Base-by-base conservation (phyloP, 495 filamentous ascomycete species). In the Xylaria castorea region DNA sequence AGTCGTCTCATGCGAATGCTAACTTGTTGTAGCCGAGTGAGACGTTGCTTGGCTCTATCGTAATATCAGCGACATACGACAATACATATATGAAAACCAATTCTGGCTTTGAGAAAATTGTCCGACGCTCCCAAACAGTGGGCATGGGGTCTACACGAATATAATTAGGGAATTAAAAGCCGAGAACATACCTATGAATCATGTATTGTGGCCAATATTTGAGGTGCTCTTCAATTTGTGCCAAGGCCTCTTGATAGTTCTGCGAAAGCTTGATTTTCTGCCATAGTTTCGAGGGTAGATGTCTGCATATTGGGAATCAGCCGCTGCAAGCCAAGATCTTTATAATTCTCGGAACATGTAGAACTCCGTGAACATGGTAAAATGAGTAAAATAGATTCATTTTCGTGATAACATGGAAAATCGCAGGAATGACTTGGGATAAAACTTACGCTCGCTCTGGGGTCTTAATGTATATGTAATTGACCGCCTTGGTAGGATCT, bases 381-480 rank as follows among this genome's bases (percentile, higher is more conserved):
- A 63, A 46, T 18, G 32, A 20, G 32, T 11, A 53, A 0, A 51
- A 3, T 1, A 46, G 4, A 32, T 11, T 32, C 36, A 14, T 46
- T n/a, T 20, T 25, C 3, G 5, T 46, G 32, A 20, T 1, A 22
- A 48, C 11, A 5, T 1, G 64, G 34, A 2, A n/a, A 8, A 48
- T 40, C 12, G 8, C 22, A 25, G n/a, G 30, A 57, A 51, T 12
- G 34, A 18, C 12, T 40, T 55, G 3, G 9, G 44, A 14, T 34
- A 4, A 55, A 22, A 72, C 70, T 72, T 30, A 72, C 70, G 62
- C 48, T 67, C 46, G 36, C 34, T 71, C 73, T 75, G 95, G 88
- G 3, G 94, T 97, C 85, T 98, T 99, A 87, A 98, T 97, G 88
- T 97, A 98, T 68, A 99, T 91, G 83, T 97, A 98, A 76, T 98